Evolutionary conservation across 208 protist genomes (phyloP).

Genomic region (Naegleria fowleri): DNA sequence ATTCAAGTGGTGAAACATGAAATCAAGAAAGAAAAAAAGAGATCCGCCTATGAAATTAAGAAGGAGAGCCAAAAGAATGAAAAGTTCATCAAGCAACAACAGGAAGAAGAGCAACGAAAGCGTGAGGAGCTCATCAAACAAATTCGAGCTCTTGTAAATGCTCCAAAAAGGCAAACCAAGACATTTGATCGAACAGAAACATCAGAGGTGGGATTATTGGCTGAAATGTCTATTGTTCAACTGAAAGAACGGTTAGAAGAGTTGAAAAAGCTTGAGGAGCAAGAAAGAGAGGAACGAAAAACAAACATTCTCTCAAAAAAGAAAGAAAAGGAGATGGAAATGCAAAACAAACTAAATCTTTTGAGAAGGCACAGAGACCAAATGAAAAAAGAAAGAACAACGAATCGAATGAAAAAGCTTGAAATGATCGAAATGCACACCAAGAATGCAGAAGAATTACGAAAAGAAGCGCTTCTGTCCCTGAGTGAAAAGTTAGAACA

Average conservation of each 20-base stretch:
- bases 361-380: background rate
- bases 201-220: slow-evolving; percentile 36
- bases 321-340: slow-evolving; percentile 35
- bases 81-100: slow-evolving; percentile 23
- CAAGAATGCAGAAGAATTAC: background rate
- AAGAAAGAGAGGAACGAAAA: slow-evolving; percentile 27
- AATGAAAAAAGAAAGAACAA: slow-evolving; percentile 26
- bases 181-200: slow-evolving; percentile 37
- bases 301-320: slow-evolving; percentile 38
- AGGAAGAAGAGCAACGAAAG: slow-evolving; percentile 19
- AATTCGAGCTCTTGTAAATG: slow-evolving; percentile 41
- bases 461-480: background rate
- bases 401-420: background rate
- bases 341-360: slow-evolving; percentile 1
- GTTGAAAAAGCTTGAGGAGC: background rate
- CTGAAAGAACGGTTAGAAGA: slow-evolving; percentile 38
- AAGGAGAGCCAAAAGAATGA: slow-evolving; percentile 4
- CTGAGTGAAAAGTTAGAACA: slow-evolving; percentile 25
- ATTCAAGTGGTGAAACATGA: background rate
- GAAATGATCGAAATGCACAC: background rate
- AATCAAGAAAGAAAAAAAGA: background rate
- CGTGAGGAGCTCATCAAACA: slow-evolving; percentile 39
- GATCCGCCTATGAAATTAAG: slow-evolving; percentile 5
- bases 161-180: slow-evolving; percentile 22
- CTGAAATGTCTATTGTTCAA: slow-evolving; percentile 43